Percentiles rank a stretch among this genome's conserved stretches.
phyloP scores from a whole-genome alignment of 176 grass and related monocot species.

The Rhipidocladum racemiflorum region DNA sequence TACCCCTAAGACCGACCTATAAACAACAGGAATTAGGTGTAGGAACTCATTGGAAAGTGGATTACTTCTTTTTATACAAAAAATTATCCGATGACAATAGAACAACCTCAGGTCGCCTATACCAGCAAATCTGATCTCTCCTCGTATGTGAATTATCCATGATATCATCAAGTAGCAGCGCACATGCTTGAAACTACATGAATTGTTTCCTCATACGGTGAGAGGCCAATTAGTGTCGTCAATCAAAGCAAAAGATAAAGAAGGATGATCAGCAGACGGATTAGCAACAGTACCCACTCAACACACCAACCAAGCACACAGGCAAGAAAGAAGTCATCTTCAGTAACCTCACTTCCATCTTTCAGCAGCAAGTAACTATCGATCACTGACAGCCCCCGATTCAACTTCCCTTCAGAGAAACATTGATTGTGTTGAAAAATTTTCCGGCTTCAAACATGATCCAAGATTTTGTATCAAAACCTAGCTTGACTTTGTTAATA shows the following conservation, averaged over 20 bases:
- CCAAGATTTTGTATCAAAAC: not conserved
- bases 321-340: conserved; percentile 38
- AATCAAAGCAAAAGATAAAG: not conserved
- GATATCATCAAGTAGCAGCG: conserved; percentile 62
- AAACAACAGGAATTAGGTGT: not conserved
- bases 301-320: conserved; percentile 47
- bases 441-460: not conserved
- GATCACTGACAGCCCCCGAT: conserved; percentile 38
- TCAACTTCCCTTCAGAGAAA: conserved; percentile 33
- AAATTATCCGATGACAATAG: not conserved
- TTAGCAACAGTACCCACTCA: conserved; percentile 31
- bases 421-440: not conserved
- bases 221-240: not conserved
- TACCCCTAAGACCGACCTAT: conserved; percentile 51
- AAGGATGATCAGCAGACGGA: not conserved
- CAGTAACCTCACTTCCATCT: conserved; percentile 31
- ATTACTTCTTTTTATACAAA: too few species aligned
- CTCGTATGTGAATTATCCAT: conserved; percentile 58
- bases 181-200: conserved; percentile 59
- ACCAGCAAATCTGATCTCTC: conserved; percentile 62
- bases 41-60: not conserved
- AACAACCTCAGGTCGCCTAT: conserved; percentile 42
- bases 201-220: not conserved
- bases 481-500: not conserved
- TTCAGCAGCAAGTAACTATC: conserved; percentile 40